Evolutionary conservation across 768 basidiomycete species (phyloP), one percentile per base, ranked within the genome.

Genomic region (Lanmaoa rubissima): DNA sequence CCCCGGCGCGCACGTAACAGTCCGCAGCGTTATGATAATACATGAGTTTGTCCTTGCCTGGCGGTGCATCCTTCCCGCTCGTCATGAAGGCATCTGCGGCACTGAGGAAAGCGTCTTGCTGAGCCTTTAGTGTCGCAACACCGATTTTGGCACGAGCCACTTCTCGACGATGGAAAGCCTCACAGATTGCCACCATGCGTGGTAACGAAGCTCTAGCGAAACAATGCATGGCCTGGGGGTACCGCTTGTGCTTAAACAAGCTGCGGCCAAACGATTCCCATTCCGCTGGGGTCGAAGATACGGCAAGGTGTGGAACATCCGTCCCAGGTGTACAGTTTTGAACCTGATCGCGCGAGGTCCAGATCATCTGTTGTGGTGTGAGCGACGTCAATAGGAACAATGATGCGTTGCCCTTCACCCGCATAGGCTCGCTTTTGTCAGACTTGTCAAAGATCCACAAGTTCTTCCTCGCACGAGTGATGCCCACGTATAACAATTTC

Each of bases 401-500:
- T 17, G 5, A 13, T 12, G 8, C 26, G 21, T 4, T 2, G 2
- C 46, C 1, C 16, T 44, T 60, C 48, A 86, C 86, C 61, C 77
- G 74, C 81, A 87, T 83, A 2, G 85, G 78, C 41, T 82, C 78
- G 17, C 79, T 74, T 54, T 78, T 82, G 1, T 74, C 69, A 0
- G 86, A 87, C 35, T 74, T 76, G 65, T 90, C 88, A 1, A 81
- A 80, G 19, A 90, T 82, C 86, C 88, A 87, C 7, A 90, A 64
- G 49, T 87, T 85, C 54, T 83, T 85, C 40, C 84, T 77, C 1
- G 87, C 86, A 41, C 88, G 70, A 0, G 88, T 90, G 16, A 88
- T 79, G 0, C 86, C 88, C 3, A 90, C 87, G 54, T 90, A 90
- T 0, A 90, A 69, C 43, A 75, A 78, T 61, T 90, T 89, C 21